Percentiles rank a stretch among this genome's conserved stretches.
Conservation (phyloP, 148 eudicot genomes). For the Silene conica region DNA sequence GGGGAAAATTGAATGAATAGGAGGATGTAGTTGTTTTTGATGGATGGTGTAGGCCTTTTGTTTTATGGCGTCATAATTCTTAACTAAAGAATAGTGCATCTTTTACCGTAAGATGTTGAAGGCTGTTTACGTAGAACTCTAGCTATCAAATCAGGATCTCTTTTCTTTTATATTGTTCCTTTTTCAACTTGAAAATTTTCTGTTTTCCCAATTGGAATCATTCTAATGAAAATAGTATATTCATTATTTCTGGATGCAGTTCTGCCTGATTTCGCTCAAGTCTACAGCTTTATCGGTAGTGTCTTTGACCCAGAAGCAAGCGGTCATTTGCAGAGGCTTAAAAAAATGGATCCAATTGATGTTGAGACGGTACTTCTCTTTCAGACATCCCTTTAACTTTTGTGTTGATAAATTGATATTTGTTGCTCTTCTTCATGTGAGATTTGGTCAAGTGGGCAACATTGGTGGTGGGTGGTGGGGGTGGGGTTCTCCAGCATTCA, state of each 20-base stretch:
- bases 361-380: slow-evolving; percentile 73
- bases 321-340: slow-evolving; percentile 63
- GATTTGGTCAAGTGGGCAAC: not conserved
- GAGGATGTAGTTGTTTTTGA: too few species aligned
- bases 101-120: not conserved
- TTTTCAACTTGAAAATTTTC: not conserved
- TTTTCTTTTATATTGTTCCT: not conserved
- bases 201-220: not conserved
- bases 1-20: too few species aligned
- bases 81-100: too few species aligned
- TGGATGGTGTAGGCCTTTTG: too few species aligned
- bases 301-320: slow-evolving; percentile 76
- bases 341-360: slow-evolving; percentile 92
- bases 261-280: slow-evolving; percentile 94
- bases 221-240: not conserved
- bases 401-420: not conserved
- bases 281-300: slow-evolving; percentile 88
- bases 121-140: not conserved
- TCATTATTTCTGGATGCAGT: slow-evolving; percentile 46
- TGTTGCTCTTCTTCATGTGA: not conserved
- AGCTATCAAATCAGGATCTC: not conserved
- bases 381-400: not conserved
- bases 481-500: too few species aligned
- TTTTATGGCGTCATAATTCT: too few species aligned
- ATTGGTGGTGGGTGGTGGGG: not conserved